Conservation (phyloP, 139 green algal genomes). For the Parachlorella kessleri region DNA sequence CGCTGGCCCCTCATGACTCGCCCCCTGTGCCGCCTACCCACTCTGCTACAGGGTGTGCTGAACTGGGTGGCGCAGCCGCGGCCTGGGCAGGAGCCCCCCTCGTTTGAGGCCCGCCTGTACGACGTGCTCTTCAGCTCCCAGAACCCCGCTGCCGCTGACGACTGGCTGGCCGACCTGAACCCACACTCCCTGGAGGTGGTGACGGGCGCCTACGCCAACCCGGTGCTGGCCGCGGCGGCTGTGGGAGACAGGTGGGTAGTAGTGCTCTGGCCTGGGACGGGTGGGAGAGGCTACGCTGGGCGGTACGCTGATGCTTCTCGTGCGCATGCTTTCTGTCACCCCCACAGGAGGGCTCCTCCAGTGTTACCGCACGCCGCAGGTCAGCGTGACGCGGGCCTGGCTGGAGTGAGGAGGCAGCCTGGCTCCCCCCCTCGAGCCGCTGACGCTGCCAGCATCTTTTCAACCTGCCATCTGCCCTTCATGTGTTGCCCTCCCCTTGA, state of each 20-base stretch:
- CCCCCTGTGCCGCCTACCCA: no score
- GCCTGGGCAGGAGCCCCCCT: conserved; percentile 67
- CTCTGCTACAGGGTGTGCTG: conserved; percentile 87
- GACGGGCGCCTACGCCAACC: conserved; percentile 45
- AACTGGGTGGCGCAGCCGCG: conserved; percentile 92
- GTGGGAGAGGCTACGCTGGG: background rate
- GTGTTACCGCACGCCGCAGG: no score
- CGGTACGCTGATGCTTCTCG: background rate
- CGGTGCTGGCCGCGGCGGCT: conserved; percentile 36
- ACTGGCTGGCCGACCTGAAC: conserved; percentile 92
- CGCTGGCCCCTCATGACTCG: no score
- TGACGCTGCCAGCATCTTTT: no score
- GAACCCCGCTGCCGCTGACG: conserved; percentile 45
- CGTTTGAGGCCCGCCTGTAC: conserved; percentile 84
- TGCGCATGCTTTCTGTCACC: no score
- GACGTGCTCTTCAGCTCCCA: conserved; percentile 81
- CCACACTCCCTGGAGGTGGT: conserved; percentile 60
- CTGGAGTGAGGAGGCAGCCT: no score
- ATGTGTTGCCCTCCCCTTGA: no score
- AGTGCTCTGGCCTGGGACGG: background rate
- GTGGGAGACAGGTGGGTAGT: conserved; percentile 34
- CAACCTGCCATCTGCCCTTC: no score
- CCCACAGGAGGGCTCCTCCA: no score
- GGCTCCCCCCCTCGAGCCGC: no score
- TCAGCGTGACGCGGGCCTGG: no score